A percentile compares a stretch with the other conserved stretches of the same genome.
phyloP scores from a whole-genome alignment of 441 rosid genomes.

The Theobroma grandiflorum region DNA sequence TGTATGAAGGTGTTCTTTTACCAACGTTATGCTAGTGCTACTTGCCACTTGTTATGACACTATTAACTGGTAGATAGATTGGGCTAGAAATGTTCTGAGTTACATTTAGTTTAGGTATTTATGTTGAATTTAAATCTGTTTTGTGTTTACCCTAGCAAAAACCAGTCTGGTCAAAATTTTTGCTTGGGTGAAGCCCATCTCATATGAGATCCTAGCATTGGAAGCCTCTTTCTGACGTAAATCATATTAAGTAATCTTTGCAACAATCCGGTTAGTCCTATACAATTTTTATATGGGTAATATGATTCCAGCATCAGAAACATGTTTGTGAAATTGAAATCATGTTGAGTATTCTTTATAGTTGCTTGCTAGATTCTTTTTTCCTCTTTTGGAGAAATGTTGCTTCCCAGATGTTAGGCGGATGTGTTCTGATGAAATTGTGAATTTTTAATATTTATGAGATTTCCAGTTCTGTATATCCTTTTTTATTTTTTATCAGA shows the following conservation, averaged over 20 bases:
- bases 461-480: not conserved
- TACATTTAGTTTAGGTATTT: not conserved
- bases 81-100: not conserved
- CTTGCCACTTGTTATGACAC: not conserved
- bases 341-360: not conserved
- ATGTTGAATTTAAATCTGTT: not conserved
- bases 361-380: not conserved
- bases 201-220: not conserved
- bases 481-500: not conserved
- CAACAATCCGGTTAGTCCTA: not conserved
- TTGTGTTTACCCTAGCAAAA: conserved; percentile 6
- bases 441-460: not conserved
- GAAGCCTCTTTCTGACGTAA: not conserved
- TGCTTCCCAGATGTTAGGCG: not conserved
- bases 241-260: not conserved
- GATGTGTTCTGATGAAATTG: not conserved
- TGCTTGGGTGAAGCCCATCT: not conserved
- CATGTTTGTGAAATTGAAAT: not conserved
- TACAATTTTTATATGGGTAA: not conserved
- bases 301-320: not conserved
- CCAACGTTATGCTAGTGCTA: too few species aligned
- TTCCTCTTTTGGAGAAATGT: too few species aligned
- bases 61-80: not conserved
- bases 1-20: not conserved
- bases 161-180: not conserved